A percentile compares a stretch with the other conserved stretches of the same genome.
phyloP scores from a whole-genome alignment of 2,329 filamentous ascomycete species.

The Drechslerella coelobrocha region DNA sequence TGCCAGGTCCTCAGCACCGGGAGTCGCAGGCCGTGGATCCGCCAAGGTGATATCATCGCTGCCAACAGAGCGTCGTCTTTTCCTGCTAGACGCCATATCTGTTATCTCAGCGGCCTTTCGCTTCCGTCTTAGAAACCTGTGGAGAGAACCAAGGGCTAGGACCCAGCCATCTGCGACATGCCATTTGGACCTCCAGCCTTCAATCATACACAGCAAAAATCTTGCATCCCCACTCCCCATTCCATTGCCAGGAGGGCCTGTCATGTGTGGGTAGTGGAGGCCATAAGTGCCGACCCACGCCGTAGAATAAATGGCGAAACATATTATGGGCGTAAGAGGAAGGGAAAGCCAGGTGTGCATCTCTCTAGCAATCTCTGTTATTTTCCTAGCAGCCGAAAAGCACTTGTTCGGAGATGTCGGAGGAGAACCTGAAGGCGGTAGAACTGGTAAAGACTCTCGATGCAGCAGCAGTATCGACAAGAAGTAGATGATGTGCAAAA shows the following conservation, averaged over 20 bases:
- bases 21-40: slow-evolving; percentile 19
- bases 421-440: slow-evolving; percentile 45
- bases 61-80: slow-evolving; percentile 39
- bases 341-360: slow-evolving; percentile 68
- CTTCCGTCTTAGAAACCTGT: slow-evolving; percentile 41
- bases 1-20: slow-evolving; percentile 31
- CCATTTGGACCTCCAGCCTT: slow-evolving; percentile 53
- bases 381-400: slow-evolving; percentile 69
- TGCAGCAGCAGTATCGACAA: slow-evolving; percentile 73
- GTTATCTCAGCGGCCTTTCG: slow-evolving; percentile 39
- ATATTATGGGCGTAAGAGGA: slow-evolving; percentile 71
- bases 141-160: slow-evolving; percentile 51
- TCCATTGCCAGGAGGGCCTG: slow-evolving; percentile 48
- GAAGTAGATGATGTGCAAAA: slow-evolving; percentile 71
- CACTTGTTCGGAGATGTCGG: slow-evolving; percentile 66
- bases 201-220: slow-evolving; percentile 49
- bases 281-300: slow-evolving; percentile 72
- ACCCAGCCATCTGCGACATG: slow-evolving; percentile 53
- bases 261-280: slow-evolving; percentile 73
- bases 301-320: slow-evolving; percentile 72
- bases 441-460: slow-evolving; percentile 61
- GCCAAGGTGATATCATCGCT: slow-evolving; percentile 31
- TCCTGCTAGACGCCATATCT: slow-evolving; percentile 45
- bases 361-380: slow-evolving; percentile 70
- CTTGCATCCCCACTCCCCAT: slow-evolving; percentile 53